phyloP scores from a whole-genome alignment of 2,329 filamentous ascomycete genomes.

The Domatiomyces globalis region DNA sequence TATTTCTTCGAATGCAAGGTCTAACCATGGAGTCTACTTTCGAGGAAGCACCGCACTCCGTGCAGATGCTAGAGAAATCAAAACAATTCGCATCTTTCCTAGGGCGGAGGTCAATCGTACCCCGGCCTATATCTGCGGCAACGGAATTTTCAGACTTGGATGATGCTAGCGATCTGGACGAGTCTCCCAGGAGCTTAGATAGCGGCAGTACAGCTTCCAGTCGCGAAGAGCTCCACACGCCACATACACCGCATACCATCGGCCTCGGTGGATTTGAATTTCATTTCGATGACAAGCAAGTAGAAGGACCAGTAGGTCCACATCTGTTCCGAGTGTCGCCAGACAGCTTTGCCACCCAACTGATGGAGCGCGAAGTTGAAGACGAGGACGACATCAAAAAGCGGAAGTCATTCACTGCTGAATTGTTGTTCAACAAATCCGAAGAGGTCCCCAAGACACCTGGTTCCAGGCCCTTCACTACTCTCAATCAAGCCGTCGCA shows the following conservation, averaged over 20 bases:
- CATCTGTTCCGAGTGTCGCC: conserved; percentile 62
- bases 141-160: conserved; percentile 26
- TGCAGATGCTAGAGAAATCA: conserved; percentile 15
- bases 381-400: neutral
- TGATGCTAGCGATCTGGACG: conserved; percentile 22
- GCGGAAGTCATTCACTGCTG: neutral
- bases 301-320: conserved; percentile 63
- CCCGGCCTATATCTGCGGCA: conserved; percentile 21
- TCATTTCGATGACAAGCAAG: conserved; percentile 36
- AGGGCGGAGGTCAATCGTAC: conserved; percentile 7
- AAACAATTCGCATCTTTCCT: conserved; percentile 11
- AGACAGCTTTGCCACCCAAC: neutral
- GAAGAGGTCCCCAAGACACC: conserved; percentile 8
- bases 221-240: conserved; percentile 70
- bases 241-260: conserved; percentile 48
- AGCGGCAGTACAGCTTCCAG: conserved; percentile 66
- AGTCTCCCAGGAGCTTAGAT: conserved; percentile 13
- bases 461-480: conserved; percentile 7
- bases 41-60: neutral
- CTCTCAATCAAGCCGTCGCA: conserved; percentile 19
- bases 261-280: conserved; percentile 49
- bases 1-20: neutral
- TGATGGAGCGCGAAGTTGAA: neutral
- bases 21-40: neutral
- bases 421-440: neutral